Conservation (phyloP, 2,329 filamentous ascomycete species). For the Spiromastix sp. region DNA sequence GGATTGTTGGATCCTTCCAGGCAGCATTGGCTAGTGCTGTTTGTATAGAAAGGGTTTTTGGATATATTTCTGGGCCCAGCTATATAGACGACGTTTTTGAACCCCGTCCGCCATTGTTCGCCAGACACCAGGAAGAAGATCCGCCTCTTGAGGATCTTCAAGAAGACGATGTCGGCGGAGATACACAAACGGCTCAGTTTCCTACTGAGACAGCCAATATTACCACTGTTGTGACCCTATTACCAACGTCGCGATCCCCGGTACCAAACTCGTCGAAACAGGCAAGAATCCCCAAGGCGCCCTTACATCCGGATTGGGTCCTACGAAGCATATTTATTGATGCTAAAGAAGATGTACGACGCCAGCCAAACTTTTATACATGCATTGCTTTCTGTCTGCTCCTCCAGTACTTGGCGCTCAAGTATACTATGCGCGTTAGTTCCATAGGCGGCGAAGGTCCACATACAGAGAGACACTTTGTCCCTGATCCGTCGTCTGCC, state of each 20-base stretch:
- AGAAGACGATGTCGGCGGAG: too few species aligned
- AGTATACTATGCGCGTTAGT: too few species aligned
- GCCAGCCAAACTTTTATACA: not conserved
- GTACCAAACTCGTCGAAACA: not conserved
- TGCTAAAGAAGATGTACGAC: not conserved
- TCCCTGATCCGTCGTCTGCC: too few species aligned
- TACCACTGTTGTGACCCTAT: not conserved
- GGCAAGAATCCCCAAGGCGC: not conserved
- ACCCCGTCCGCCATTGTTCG: not conserved
- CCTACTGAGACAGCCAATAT: not conserved
- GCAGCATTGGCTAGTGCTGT: too few species aligned
- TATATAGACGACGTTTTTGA: not conserved
- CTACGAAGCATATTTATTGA: not conserved
- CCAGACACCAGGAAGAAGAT: not conserved
- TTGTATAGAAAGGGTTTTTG: too few species aligned
- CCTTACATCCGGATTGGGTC: not conserved
- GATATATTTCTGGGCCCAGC: too few species aligned
- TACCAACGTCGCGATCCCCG: not conserved
- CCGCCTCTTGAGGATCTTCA: not conserved
- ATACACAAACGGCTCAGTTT: too few species aligned
- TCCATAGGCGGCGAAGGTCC: too few species aligned
- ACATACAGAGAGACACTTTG: too few species aligned
- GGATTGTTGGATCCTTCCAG: not conserved
- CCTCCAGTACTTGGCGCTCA: too few species aligned
- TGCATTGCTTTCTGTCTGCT: not conserved